phyloP scores from a whole-genome alignment of 192 early-diverging fungal genomes.

The Pilaira anomala region DNA sequence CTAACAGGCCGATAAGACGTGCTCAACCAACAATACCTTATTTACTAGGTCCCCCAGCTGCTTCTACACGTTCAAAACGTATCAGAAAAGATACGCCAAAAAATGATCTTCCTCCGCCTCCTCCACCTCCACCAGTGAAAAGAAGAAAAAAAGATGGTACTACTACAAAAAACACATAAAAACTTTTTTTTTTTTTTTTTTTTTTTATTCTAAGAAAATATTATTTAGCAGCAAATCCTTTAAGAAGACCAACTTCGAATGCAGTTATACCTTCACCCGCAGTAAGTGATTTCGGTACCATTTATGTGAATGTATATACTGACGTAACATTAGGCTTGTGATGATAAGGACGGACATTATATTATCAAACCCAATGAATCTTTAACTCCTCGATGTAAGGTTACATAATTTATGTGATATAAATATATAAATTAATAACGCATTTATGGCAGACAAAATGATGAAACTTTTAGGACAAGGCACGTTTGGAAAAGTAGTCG shows the following conservation, averaged over 20 bases:
- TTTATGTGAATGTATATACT: neutral
- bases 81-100: constrained; percentile 12
- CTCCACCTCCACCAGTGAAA: neutral
- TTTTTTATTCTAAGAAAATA: neutral
- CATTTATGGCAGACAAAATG: constrained; percentile 66
- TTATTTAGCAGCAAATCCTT: neutral
- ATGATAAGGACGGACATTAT: constrained; percentile 93
- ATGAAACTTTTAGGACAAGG: constrained; percentile 89
- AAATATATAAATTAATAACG: neutral
- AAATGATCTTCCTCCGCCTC: neutral
- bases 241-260: constrained; percentile 1
- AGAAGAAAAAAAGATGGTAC: constrained; percentile 8
- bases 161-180: neutral
- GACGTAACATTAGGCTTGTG: constrained; percentile 41
- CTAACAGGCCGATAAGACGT: neutral
- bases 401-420: neutral
- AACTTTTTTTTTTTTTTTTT: neutral
- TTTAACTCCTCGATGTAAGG: constrained; percentile 77
- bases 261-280: neutral
- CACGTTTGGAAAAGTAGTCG: constrained; percentile 97
- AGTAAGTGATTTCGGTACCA: neutral
- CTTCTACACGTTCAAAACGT: constrained; percentile 32
- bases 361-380: constrained; percentile 74
- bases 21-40: neutral
- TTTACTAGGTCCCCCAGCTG: constrained; percentile 25